These are phyloP conservation scores for Cladophialophora bantiana DNA, from an alignment of 2,329 filamentous ascomycete species.

Conservation along the genomic window DNA sequence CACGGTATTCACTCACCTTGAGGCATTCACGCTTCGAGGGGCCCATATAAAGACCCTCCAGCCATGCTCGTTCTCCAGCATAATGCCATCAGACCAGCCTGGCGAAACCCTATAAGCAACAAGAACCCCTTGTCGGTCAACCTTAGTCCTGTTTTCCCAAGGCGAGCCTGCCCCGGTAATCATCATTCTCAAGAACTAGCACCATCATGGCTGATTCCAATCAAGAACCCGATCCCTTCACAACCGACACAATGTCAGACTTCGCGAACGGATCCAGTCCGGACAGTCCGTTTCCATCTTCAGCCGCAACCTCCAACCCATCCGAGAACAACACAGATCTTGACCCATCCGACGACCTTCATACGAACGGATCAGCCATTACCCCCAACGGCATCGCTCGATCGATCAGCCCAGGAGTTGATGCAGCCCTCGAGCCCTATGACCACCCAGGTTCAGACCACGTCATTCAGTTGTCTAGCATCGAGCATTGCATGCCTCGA, in stretches of 20 bases:
- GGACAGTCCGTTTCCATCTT: constrained; percentile 18
- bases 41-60: constrained; percentile 15
- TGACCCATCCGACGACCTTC: constrained; percentile 7
- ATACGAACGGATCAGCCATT: constrained; percentile 3
- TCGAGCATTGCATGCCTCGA: constrained; percentile 41
- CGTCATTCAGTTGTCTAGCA: constrained; percentile 37
- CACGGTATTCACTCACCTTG: constrained; percentile 21
- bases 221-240: constrained; percentile 10
- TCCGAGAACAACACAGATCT: constrained; percentile 4
- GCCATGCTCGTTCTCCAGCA: constrained; percentile 34
- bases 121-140: constrained; percentile 15
- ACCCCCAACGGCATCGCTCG: neutral
- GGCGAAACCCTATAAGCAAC: constrained; percentile 20
- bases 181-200: constrained; percentile 17
- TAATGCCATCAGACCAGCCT: constrained; percentile 28
- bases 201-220: constrained; percentile 29
- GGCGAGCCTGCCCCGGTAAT: constrained; percentile 25
- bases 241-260: constrained; percentile 21
- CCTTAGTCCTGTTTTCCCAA: constrained; percentile 9
- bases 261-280: constrained; percentile 22
- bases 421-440: constrained; percentile 10
- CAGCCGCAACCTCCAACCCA: neutral
- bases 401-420: constrained; percentile 2
- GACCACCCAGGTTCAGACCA: constrained; percentile 26
- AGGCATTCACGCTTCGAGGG: constrained; percentile 23